phyloP scores from a whole-genome alignment of 1,139 yeast genomes.

The Arxiozyma slooffiae region DNA sequence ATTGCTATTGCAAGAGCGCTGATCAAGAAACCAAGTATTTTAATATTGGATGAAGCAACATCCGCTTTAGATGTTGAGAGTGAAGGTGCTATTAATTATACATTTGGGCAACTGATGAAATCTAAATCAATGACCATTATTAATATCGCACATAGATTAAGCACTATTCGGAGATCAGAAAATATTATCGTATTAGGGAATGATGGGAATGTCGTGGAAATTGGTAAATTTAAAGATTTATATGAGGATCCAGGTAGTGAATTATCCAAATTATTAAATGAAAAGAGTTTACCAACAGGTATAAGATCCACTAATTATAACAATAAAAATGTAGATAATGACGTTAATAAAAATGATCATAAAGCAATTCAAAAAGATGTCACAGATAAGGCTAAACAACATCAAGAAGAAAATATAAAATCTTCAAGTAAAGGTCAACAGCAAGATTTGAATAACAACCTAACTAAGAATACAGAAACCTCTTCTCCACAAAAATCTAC shows the following conservation, averaged over 20 bases:
- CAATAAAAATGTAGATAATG: neutral
- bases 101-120: conserved; percentile 52
- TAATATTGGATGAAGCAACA: conserved; percentile 74
- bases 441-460: neutral
- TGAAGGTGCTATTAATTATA: conserved; percentile 70
- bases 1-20: conserved; percentile 76
- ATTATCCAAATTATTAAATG: conserved; percentile 57
- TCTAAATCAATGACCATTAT: conserved; percentile 65
- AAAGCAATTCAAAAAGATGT: conserved; percentile 2
- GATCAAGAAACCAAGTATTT: conserved; percentile 59
- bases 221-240: conserved; percentile 60
- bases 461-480: neutral
- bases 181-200: conserved; percentile 69
- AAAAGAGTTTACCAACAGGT: conserved; percentile 23
- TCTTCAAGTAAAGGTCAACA: neutral
- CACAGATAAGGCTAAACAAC: neutral
- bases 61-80: conserved; percentile 79
- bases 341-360: neutral
- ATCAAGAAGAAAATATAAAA: neutral
- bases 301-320: neutral
- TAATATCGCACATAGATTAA: conserved; percentile 84
- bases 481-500: neutral
- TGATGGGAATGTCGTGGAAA: conserved; percentile 76
- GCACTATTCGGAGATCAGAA: conserved; percentile 80
- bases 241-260: conserved; percentile 56